Evolutionary conservation across 2,329 filamentous ascomycete species (phyloP).

Genomic region (Calonectria montana): DNA sequence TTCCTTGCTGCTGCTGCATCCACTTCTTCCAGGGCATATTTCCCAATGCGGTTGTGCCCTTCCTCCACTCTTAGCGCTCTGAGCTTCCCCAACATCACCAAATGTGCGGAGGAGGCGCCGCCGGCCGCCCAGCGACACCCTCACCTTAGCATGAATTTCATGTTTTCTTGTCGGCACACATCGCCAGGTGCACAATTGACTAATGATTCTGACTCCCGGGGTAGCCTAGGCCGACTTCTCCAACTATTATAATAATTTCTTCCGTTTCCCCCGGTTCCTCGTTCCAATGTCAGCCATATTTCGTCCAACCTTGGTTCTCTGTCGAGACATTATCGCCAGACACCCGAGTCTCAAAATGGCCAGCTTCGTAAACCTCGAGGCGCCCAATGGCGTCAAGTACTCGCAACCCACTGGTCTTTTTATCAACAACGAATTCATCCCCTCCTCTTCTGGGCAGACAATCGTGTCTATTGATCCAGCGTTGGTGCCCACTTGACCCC

Average conservation of each 20-base stretch:
- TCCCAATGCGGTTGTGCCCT: background rate
- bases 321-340: slow-evolving; percentile 22
- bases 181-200: slow-evolving; percentile 3
- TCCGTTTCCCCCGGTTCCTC: background rate
- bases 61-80: background rate
- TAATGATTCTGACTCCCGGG: background rate
- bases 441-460: slow-evolving; percentile 38
- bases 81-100: slow-evolving; percentile 10
- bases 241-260: slow-evolving; percentile 15
- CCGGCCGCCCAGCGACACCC: slow-evolving; percentile 4
- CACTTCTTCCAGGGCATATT: background rate
- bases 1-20: background rate
- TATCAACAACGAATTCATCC: slow-evolving; percentile 87
- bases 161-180: background rate
- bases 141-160: background rate
- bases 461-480: slow-evolving; percentile 46
- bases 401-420: slow-evolving; percentile 80
- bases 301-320: slow-evolving; percentile 25
- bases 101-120: slow-evolving; percentile 19
- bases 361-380: slow-evolving; percentile 69
- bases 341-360: slow-evolving; percentile 35
- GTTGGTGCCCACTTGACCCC: slow-evolving; percentile 26
- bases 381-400: slow-evolving; percentile 82
- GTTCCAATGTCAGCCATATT: slow-evolving; percentile 6
- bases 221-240: background rate